Evolutionary conservation across 1,284 basidiomycete genomes (phyloP).

Genomic region (Cutaneotrichosporon mucoides): DNA sequence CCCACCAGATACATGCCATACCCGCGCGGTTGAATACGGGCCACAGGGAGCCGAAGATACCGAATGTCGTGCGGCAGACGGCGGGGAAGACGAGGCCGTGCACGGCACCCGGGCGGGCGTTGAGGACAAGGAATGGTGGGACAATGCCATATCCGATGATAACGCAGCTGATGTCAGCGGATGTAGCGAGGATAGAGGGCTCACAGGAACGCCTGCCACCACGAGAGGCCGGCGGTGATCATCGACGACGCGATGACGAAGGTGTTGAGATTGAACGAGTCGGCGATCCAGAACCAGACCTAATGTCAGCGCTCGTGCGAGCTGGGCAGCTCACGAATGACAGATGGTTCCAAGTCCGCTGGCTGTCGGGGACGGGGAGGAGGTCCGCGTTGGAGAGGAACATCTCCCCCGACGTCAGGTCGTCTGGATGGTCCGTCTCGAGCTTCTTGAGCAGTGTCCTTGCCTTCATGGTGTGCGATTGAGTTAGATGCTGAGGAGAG

Average conservation of each 20-base stretch:
- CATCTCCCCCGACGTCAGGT: constrained; percentile 54
- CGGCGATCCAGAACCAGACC: constrained; percentile 48
- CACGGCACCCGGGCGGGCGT: constrained; percentile 64
- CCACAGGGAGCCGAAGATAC: constrained; percentile 61
- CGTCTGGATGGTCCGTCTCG: constrained; percentile 56
- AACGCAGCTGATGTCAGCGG: constrained; percentile 55
- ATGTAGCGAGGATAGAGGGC: constrained; percentile 55
- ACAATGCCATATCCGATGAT: constrained; percentile 70
- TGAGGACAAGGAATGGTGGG: constrained; percentile 69
- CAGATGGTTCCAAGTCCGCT: constrained; percentile 41
- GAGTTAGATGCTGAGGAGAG: too few species aligned
- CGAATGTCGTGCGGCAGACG: constrained; percentile 68
- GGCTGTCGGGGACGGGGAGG: constrained; percentile 31
- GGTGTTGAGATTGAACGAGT: constrained; percentile 75
- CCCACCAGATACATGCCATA: constrained; percentile 64
- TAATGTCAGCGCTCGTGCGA: background rate
- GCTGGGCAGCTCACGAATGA: constrained; percentile 26
- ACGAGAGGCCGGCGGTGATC: constrained; percentile 67
- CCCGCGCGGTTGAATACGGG: constrained; percentile 19
- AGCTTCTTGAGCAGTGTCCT: constrained; percentile 40
- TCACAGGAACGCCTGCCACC: constrained; percentile 61
- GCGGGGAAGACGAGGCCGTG: constrained; percentile 73
- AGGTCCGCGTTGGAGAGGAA: constrained; percentile 55
- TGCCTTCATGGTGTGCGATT: too few species aligned
- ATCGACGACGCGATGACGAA: constrained; percentile 59